A percentile compares a stretch with the other conserved stretches of the same genome.
Evolutionary conservation across 2,329 filamentous ascomycete species (phyloP).

Genomic region (Hypoxylon sp.): DNA sequence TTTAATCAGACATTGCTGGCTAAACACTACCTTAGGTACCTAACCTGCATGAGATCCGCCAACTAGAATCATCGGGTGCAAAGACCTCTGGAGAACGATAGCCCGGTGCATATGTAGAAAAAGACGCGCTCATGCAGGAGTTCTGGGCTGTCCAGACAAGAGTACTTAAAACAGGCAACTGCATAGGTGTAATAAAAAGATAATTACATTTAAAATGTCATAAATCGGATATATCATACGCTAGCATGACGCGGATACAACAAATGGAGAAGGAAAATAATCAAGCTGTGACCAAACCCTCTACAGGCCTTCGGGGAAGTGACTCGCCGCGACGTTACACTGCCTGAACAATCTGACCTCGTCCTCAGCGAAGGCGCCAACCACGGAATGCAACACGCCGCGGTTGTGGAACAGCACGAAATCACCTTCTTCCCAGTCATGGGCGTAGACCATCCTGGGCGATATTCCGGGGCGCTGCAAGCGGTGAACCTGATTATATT

Average conservation of each 20-base stretch:
- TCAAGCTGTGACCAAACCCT: background rate
- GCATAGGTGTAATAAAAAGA: background rate
- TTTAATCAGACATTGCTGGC: slow-evolving; percentile 12
- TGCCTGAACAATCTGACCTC: slow-evolving; percentile 81
- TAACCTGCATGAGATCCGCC: background rate
- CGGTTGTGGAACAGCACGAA: slow-evolving; percentile 83
- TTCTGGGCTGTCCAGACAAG: too few species aligned
- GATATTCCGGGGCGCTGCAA: slow-evolving; percentile 79
- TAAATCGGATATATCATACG: background rate
- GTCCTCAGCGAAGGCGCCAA: slow-evolving; percentile 78
- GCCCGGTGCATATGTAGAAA: background rate
- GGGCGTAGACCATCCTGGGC: slow-evolving; percentile 74
- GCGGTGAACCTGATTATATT: too few species aligned
- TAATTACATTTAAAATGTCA: too few species aligned
- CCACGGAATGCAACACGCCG: slow-evolving; percentile 79
- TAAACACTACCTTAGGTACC: too few species aligned
- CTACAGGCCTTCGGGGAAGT: slow-evolving; percentile 62
- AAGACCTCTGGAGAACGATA: background rate
- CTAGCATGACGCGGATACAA: too few species aligned
- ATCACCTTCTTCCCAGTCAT: slow-evolving; percentile 83
- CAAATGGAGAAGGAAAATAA: too few species aligned
- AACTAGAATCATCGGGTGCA: background rate
- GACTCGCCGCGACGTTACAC: slow-evolving; percentile 80
- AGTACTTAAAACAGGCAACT: background rate
- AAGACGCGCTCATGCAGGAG: too few species aligned